Evolutionary conservation across 176 grass and related monocot species (phyloP), one percentile per base, ranked within the genome.

Genomic region (Poa annua): DNA sequence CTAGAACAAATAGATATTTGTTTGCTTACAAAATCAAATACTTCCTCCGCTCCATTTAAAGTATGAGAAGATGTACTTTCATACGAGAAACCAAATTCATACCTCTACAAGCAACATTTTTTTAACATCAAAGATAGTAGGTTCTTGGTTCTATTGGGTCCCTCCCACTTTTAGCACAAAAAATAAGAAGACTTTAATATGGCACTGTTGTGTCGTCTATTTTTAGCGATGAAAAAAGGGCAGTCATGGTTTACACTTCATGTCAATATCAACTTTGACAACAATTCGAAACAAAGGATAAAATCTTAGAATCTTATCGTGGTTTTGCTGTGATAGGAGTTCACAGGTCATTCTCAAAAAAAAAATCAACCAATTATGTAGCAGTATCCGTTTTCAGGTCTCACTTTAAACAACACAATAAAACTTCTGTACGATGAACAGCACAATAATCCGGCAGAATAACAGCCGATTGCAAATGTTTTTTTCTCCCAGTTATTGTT

Each of bases 371-470:
- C 38, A 70, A 70, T 41, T 22, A 21, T 70, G 12, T 17, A 38
- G 15, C 12, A 15, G 55, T 21, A 24, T 22, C 33, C 63, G 9
- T 2, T 67, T 68, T 5, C 53, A 17, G 13, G 66, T 69, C 36
- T 69, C 66, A 69, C 34, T 7, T 69, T 69, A 42, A 13, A 69
- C 19, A 21, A 22, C 20, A 70, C 4, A 42, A 49, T 71, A 11
- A 63, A 35, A 12, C 41, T 60, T 80, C 20, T 25, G 4, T 26
- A 41, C 0, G 4, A 68, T 50, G 3, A 57, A 33, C 35, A 20
- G 35, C 14, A 59, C 22, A 45, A 32, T 69, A 39, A 76, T 14
- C 36, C 26, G 79, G 62, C 79, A 60, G 62, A 50, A 82, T 62
- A 83, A 68, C 48, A 66, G 22, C 22, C 14, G 44, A 4, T 74